Conservation (phyloP, 2,329 filamentous ascomycete genomes). For the Arthroderma uncinatum region DNA sequence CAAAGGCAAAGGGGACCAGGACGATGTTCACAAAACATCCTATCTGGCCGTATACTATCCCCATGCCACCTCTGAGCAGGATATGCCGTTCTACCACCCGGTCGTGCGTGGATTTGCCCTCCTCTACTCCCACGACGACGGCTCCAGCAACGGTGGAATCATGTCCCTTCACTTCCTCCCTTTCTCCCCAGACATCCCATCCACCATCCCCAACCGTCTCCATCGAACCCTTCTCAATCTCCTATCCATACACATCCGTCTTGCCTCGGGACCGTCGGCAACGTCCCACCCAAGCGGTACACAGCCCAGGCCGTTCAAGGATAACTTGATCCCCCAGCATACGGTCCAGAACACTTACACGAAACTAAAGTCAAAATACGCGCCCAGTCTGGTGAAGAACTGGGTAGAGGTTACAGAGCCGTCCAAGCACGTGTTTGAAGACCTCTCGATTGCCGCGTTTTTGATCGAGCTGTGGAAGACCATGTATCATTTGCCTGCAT, state of each 20-base stretch:
- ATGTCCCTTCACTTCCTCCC: slow-evolving; percentile 44
- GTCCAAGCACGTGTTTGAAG: slow-evolving; percentile 88
- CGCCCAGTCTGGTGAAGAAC: slow-evolving; percentile 53
- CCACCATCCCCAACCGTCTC: slow-evolving; percentile 29
- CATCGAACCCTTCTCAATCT: slow-evolving; percentile 31
- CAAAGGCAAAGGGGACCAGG: slow-evolving; percentile 12
- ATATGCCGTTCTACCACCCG: slow-evolving; percentile 83
- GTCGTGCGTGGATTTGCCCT: slow-evolving; percentile 63
- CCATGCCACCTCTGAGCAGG: slow-evolving; percentile 49
- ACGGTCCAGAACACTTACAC: slow-evolving; percentile 73
- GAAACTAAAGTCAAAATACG: slow-evolving; percentile 67
- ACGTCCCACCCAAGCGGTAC: slow-evolving; percentile 28
- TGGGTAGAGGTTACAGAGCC: slow-evolving; percentile 88
- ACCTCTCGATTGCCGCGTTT: slow-evolving; percentile 81
- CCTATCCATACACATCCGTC: slow-evolving; percentile 29
- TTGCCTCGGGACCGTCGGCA: slow-evolving; percentile 21
- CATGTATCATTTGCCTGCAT: slow-evolving; percentile 51
- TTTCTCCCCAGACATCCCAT: slow-evolving; percentile 27
- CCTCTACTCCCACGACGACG: slow-evolving; percentile 45
- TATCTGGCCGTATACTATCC: slow-evolving; percentile 64
- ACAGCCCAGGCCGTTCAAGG: slow-evolving; percentile 75
- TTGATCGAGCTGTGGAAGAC: slow-evolving; percentile 80
- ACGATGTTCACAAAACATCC: slow-evolving; percentile 21
- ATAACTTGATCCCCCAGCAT: slow-evolving; percentile 65
- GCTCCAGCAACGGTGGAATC: slow-evolving; percentile 23